phyloP scores from a whole-genome alignment of 805 yeast species.

The Saccharomycopsis oosterbeekiorum region DNA sequence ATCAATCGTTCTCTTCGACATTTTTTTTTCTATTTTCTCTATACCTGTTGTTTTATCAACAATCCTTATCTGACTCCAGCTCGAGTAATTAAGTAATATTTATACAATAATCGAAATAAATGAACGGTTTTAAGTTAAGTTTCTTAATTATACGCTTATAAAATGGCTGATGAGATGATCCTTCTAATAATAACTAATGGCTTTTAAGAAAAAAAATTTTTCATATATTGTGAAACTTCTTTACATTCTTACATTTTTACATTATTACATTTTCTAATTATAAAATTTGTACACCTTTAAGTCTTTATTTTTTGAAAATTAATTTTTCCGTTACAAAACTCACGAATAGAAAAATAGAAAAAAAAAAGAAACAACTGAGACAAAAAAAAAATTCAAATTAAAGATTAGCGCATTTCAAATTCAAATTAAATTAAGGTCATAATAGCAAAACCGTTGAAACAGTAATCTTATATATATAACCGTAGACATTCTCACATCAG shows the following conservation, averaged over 20 bases:
- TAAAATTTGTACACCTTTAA: background rate
- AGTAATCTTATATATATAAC: background rate
- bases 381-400: background rate
- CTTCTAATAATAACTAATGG: background rate
- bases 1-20: constrained; percentile 1
- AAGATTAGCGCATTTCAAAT: background rate
- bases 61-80: no score
- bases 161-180: background rate
- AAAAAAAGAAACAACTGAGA: background rate
- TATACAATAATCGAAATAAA: no score
- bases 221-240: background rate
- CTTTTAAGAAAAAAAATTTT: background rate
- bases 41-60: background rate
- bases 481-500: no score
- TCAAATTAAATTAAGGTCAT: background rate
- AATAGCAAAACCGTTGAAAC: background rate
- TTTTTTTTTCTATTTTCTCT: background rate
- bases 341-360: background rate
- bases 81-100: background rate
- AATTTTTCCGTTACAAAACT: background rate
- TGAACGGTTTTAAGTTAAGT: no score
- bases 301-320: background rate
- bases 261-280: background rate
- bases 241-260: background rate
- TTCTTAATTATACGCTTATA: no score